These are phyloP conservation scores for Tricholomella constricta DNA, from an alignment of 768 basidiomycete species.

Conservation along the genomic window DNA sequence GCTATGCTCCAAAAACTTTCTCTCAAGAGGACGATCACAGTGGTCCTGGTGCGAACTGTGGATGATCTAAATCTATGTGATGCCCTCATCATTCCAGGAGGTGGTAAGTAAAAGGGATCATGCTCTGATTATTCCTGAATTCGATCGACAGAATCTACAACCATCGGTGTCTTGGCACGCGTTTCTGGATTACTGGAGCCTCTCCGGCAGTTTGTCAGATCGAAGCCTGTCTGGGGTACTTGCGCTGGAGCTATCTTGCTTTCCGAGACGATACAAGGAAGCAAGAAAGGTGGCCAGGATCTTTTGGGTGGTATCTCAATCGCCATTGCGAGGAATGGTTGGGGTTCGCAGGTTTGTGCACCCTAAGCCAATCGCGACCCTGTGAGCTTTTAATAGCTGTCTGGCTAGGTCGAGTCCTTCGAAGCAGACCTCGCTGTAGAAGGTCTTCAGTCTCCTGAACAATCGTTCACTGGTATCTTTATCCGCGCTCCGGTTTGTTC, in stretches of 20 bases:
- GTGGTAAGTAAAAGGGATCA: slow-evolving; percentile 49
- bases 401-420: slow-evolving; percentile 81
- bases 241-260: slow-evolving; percentile 95
- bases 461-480: slow-evolving; percentile 82
- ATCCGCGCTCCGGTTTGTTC: slow-evolving; percentile 82
- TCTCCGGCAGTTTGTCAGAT: slow-evolving; percentile 67
- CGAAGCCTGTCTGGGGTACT: slow-evolving; percentile 89
- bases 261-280: slow-evolving; percentile 68
- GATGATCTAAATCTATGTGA: slow-evolving; percentile 78
- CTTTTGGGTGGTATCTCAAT: slow-evolving; percentile 80
- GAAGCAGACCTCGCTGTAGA: slow-evolving; percentile 72
- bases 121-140: neutral
- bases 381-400: neutral
- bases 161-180: slow-evolving; percentile 78
- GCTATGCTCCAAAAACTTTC: slow-evolving; percentile 61
- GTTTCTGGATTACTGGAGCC: slow-evolving; percentile 81
- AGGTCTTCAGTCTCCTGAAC: slow-evolving; percentile 57
- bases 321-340: slow-evolving; percentile 85
- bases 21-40: slow-evolving; percentile 43
- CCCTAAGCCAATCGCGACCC: neutral
- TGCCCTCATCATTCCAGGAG: slow-evolving; percentile 92
- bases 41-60: slow-evolving; percentile 67
- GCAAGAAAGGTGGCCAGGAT: slow-evolving; percentile 88
- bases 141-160: slow-evolving; percentile 78
- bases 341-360: slow-evolving; percentile 81